Evolutionary conservation across 495 filamentous ascomycete species (phyloP).

Genomic region (Xylaria longipes): DNA sequence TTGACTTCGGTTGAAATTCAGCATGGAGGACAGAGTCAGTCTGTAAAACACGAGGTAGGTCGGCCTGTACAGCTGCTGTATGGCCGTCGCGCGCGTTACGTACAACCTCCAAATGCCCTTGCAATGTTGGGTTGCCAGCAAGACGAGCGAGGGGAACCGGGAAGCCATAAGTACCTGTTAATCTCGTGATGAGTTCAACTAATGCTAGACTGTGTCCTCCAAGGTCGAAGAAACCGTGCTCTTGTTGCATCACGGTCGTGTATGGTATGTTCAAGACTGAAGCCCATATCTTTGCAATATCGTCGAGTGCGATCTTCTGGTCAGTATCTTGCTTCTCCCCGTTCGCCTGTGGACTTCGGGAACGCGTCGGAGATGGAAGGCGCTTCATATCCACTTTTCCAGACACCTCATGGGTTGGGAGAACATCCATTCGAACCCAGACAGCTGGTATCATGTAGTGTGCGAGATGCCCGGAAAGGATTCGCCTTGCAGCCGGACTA

Average conservation of each 20-base stretch:
- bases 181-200: conserved; percentile 64
- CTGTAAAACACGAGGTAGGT: conserved; percentile 65
- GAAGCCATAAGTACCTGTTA: conserved; percentile 66
- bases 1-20: conserved; percentile 57
- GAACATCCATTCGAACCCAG: conserved; percentile 65
- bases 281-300: conserved; percentile 67
- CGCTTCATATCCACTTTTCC: conserved; percentile 71
- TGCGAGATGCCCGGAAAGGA: conserved; percentile 62
- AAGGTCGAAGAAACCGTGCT: conserved; percentile 72
- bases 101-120: conserved; percentile 66
- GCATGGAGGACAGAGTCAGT: conserved; percentile 64
- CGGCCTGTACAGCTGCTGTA: conserved; percentile 68
- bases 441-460: conserved; percentile 75
- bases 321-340: conserved; percentile 50
- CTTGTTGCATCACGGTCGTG: conserved; percentile 56
- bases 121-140: conserved; percentile 65
- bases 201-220: conserved; percentile 75
- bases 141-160: conserved; percentile 66
- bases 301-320: conserved; percentile 55
- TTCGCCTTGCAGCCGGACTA: conserved; percentile 62
- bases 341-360: conserved; percentile 37
- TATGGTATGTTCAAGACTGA: conserved; percentile 61
- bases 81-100: conserved; percentile 67
- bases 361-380: conserved; percentile 58
- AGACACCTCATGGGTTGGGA: conserved; percentile 71